Conservation (phyloP, 116 monocot genomes). For the Cymodocea nodosa region DNA sequence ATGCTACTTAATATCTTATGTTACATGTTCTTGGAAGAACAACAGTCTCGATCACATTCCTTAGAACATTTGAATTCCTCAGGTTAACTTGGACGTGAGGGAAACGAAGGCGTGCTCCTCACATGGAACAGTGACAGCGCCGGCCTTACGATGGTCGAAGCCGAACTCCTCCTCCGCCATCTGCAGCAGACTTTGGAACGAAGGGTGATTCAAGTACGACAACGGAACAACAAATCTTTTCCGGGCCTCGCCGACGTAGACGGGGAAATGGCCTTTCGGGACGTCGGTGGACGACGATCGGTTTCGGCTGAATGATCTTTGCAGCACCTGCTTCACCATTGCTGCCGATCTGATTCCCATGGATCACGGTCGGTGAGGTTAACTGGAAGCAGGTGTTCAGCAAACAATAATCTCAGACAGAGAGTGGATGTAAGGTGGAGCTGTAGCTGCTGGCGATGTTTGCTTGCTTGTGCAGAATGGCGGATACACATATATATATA, state of each 20-base stretch:
- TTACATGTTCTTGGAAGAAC: too few relatives aligned
- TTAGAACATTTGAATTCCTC: too few relatives aligned
- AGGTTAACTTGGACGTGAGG: conserved; percentile 6
- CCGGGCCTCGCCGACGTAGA: conserved; percentile 30
- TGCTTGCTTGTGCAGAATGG: too few relatives aligned
- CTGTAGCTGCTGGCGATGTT: too few relatives aligned
- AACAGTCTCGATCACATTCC: too few relatives aligned
- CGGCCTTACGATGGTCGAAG: conserved; percentile 22
- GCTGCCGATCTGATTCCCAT: too few relatives aligned
- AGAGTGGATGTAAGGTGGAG: too few relatives aligned
- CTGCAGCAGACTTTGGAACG: conserved; percentile 27
- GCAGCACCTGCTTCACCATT: background rate
- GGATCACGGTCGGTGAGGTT: too few relatives aligned
- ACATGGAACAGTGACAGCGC: conserved; percentile 26
- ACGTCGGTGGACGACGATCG: background rate
- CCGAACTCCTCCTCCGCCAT: conserved; percentile 41
- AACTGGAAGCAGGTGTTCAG: too few relatives aligned
- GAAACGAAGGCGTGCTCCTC: conserved; percentile 17
- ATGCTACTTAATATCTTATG: too few relatives aligned
- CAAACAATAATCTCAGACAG: too few relatives aligned
- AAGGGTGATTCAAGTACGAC: conserved; percentile 27
- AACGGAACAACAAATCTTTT: conserved; percentile 31
- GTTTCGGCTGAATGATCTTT: background rate
- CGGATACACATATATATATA: too few relatives aligned
- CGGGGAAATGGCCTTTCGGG: conserved; percentile 29